Base-by-base conservation (phyloP, 2,329 filamentous ascomycete genomes). In the Dactylellina drechsleri region DNA sequence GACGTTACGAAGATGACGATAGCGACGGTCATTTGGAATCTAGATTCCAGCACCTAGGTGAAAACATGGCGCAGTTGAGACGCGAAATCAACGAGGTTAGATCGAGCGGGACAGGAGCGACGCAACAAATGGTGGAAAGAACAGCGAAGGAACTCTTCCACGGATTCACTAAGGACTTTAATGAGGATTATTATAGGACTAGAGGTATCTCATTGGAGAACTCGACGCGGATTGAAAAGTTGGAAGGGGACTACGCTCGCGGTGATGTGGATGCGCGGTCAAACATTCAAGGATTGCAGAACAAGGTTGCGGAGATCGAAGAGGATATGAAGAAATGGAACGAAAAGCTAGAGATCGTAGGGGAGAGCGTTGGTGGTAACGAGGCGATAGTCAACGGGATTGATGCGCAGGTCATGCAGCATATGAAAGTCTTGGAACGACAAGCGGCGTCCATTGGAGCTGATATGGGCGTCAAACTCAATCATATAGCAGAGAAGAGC, bases 101-200 rank as follows among this genome's bases (percentile, higher is more conserved):
- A 26, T 49, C 49, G 13, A 36, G 49, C 5, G 60, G 65, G 31
- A 49, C 18, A 4, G 62, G 58, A 36, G 41, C 52, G 10, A 40
- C 49, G 13, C 15, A 47, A 7, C 49, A n/a, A 10, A 61, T 73
- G 10, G 47, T 66, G 8, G 60, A 74, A 16, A 66, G 59, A 5
- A 47, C 62, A 13, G 60, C 57, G 12, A 61, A 62, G n/a, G 62
- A 66, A 18, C 56, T 58, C n/a, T 74, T 74, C n/a, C 47, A 66
- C 36, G 41, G 28, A 0, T 73, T 73, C 18, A 62, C 61, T 1
- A 57, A 60, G 28, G 60, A 66, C 18, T 61, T 66, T 43, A 62
- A 66, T 4, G 61, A 74, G 18, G 62, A 67, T 56, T 67, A 66
- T 23, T 60, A 20, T 15, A 28, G 20, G 6, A 50, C 66, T 16